phyloP scores from a whole-genome alignment of 78 protist genomes.

The Salpingoeca rosetta region DNA sequence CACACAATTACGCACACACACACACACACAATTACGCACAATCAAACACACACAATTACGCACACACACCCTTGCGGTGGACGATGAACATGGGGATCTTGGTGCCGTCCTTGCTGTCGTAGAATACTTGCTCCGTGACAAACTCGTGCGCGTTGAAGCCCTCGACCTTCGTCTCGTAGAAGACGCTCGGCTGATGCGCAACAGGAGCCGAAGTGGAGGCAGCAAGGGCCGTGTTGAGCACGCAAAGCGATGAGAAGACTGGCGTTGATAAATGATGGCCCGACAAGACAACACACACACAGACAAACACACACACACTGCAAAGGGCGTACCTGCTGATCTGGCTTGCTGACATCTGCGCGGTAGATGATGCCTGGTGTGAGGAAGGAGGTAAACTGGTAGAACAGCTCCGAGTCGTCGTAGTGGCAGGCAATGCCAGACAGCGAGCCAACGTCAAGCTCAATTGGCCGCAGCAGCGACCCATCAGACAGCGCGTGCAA shows the following conservation, averaged over 20 bases:
- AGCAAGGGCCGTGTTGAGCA: too few species aligned
- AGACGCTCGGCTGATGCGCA: neutral
- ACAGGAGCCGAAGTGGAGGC: too few species aligned
- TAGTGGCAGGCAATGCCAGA: neutral
- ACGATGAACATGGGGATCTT: conserved; percentile 83
- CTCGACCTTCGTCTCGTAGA: neutral
- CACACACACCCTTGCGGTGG: conserved; percentile 6
- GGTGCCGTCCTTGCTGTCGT: conserved; percentile 71
- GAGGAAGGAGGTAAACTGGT: conserved; percentile 43
- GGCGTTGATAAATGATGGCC: too few species aligned
- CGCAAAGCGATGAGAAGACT: too few species aligned
- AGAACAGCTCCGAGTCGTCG: conserved; percentile 25
- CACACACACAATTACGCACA: too few species aligned
- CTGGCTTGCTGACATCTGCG: conserved; percentile 4
- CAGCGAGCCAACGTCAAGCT: conserved; percentile 8
- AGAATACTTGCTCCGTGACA: conserved; percentile 60
- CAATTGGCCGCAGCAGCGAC: neutral
- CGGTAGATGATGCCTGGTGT: conserved; percentile 37
- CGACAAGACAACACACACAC: too few species aligned
- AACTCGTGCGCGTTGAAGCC: neutral
- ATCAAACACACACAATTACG: too few species aligned
- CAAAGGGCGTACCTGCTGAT: too few species aligned
- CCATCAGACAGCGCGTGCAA: neutral
- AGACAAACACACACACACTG: too few species aligned
- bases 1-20: too few species aligned